Base-by-base conservation (phyloP, 306 rosid species). In the Prosopis cineraria region DNA sequence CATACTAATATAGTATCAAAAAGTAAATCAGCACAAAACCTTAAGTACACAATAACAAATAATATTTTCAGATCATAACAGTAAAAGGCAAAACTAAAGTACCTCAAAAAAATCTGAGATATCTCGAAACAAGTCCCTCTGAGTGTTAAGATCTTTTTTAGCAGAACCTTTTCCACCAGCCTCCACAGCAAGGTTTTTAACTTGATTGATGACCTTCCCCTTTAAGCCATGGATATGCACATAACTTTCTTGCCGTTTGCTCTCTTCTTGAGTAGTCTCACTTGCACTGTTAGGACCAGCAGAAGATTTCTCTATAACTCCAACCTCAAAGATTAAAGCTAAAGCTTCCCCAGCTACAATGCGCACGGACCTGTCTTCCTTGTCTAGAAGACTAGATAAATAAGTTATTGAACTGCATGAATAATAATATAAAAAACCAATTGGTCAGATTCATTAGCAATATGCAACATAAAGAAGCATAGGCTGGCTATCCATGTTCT, bases 321-420 rank as follows among this genome's bases (percentile, higher is more conserved):
- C 97, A 50, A 68, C 68, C 84, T 90, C 94, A 84, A 91, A 91
- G 44, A 85, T 85, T 80, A 90, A 76, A 67, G 94, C 94, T 80
- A 91, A 84, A 1, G 97, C 97, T 82, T 91, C 91, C 25, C 97
- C 97, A 64, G 94, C 90, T 65, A 92, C 91, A 56, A 91, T 91
- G 36, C 97, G 89, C 7, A 91, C 76, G 30, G 92, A 78, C 25
- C 94, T 87, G 47, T 91, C 97, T 55, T 90, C 93, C 81, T 90
- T 91, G 69, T 91, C 93, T 48, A 91, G 87, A 62, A 91, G 91
- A 75, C 88, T 77, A 10, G 97, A 91, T 73, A 91, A 81, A 80
- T 82, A 91, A 43, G 91, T 47, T 64, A 90, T 87, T 78, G 93
- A 86, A 78, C 94, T 90, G 88, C 85, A 88, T 53, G 63, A 68